Conservation (phyloP, 257 asterid species). For the Ilex aquifolium region DNA sequence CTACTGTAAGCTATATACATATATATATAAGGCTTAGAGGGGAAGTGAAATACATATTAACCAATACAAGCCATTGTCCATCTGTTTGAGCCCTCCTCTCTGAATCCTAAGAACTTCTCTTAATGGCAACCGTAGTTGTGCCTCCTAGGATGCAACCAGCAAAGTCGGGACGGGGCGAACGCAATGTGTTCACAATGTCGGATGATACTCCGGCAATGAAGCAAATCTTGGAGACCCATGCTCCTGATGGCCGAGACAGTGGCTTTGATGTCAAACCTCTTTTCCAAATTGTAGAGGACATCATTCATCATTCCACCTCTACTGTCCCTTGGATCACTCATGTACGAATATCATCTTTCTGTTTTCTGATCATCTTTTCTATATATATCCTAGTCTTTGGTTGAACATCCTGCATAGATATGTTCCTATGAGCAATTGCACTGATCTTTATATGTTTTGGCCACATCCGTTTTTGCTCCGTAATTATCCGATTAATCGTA, state of each 20-base stretch:
- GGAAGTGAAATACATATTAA: slow-evolving; percentile 12
- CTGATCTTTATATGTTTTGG: too few relatives aligned
- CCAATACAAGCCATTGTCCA: slow-evolving; percentile 13
- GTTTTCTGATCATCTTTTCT: too few relatives aligned
- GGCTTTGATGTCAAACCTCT: slow-evolving; percentile 43
- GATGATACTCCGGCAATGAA: slow-evolving; percentile 54
- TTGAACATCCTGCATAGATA: neutral
- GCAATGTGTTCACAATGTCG: slow-evolving; percentile 29
- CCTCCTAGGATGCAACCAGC: neutral
- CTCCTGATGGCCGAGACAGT: slow-evolving; percentile 43
- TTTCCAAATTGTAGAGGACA: slow-evolving; percentile 50
- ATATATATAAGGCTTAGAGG: neutral
- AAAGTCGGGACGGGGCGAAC: slow-evolving; percentile 22
- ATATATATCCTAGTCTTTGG: neutral
- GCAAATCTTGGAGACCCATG: slow-evolving; percentile 43
- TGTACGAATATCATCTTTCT: slow-evolving; percentile 1
- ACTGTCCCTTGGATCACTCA: slow-evolving; percentile 11
- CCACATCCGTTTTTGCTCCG: too few relatives aligned
- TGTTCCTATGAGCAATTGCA: neutral
- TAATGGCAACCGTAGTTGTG: slow-evolving; percentile 24
- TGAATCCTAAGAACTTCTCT: neutral
- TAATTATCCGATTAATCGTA: too few relatives aligned
- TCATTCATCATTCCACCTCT: slow-evolving; percentile 41
- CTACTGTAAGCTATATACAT: slow-evolving; percentile 27
- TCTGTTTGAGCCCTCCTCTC: neutral